Conservation (phyloP, 2,329 filamentous ascomycete species). For the Penicillium rolfsii region DNA sequence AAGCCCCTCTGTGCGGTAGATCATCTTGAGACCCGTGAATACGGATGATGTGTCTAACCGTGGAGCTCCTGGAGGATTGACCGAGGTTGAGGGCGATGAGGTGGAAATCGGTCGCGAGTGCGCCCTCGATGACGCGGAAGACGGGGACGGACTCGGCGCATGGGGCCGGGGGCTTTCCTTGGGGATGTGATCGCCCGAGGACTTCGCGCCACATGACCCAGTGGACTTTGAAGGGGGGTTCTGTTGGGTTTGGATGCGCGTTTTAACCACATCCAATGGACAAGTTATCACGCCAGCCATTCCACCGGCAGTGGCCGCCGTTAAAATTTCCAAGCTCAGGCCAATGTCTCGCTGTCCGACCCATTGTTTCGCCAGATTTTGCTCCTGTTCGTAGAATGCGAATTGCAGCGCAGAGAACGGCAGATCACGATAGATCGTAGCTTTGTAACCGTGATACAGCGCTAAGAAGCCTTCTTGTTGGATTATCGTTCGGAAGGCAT, state of each 20-base stretch:
- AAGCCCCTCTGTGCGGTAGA: conserved; percentile 88
- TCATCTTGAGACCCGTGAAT: conserved; percentile 77
- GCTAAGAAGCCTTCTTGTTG: conserved; percentile 79
- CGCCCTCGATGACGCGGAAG: conserved; percentile 37
- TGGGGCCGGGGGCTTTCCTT: conserved; percentile 38
- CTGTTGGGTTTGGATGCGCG: conserved; percentile 90
- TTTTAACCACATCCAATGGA: conserved; percentile 96
- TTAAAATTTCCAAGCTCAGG: conserved; percentile 79
- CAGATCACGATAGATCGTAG: conserved; percentile 89
- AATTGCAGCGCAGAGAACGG: conserved; percentile 97
- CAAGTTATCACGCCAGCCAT: conserved; percentile 94
- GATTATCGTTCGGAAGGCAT: conserved; percentile 84
- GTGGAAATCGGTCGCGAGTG: conserved; percentile 82
- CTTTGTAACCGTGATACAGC: conserved; percentile 95
- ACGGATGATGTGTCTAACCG: conserved; percentile 89
- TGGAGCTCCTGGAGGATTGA: conserved; percentile 75
- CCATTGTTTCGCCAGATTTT: conserved; percentile 76
- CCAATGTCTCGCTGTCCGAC: conserved; percentile 83
- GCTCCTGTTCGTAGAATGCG: conserved; percentile 96
- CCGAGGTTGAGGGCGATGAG: conserved; percentile 82
- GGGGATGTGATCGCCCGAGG: conserved; percentile 29
- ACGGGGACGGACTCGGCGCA: conserved; percentile 25
- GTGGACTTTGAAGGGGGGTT: conserved; percentile 51
- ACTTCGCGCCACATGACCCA: conserved; percentile 33
- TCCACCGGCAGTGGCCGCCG: conserved; percentile 85